Evolutionary conservation across 2,329 filamentous ascomycete species (phyloP), one percentile per base, ranked within the genome.

Genomic region (Xylariomycetidae sp.): DNA sequence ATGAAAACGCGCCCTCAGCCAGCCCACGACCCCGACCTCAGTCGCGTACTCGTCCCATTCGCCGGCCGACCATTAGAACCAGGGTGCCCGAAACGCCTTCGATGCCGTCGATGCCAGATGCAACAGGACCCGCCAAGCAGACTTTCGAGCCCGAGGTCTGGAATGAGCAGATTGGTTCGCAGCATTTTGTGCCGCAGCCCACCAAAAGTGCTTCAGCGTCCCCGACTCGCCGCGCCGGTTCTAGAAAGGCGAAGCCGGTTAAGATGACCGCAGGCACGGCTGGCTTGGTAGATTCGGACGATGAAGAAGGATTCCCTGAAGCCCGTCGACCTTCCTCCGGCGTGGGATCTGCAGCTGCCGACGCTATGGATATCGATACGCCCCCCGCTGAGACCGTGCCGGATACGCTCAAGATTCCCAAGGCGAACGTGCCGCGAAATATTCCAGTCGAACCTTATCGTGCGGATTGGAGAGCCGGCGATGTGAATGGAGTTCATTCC

Each of bases 331-430:
- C 43, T 12, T 34, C 44, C 2, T 39, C 36, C 2, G 38, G 25
- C 15, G 37, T 47, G 10, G 50, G 52, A 17, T 47, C 53, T 3
- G 35, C 41, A 5, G 41, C 44, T 14, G 52, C 54, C 3, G 73
- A 70, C 37, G 74, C 76, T 10, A 82, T 82, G 77, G 77, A 82
- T 42, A 79, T 82, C 31, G 77, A 82, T 46, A 66, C 71, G 4
- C 72, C 74, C 14, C 54, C 54, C 15, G 43, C 44, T 8, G 44
- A 47, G 18, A 31, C 56, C 49, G 22, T 44, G 38, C 49, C 59
- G 42, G 39, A 38, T 5, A 33, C 49, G 25, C 43, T 53, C 8
- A 43, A 49, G 10, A 37, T 40, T 8, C 25, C 49, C 10, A 50
- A 56, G 14, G 35, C 48, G 4, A 56, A 56, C 33, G 52, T 51